These are phyloP conservation scores for Leccinellum luteum DNA, from an alignment of 768 basidiomycete genomes.

Conservation along the genomic window DNA sequence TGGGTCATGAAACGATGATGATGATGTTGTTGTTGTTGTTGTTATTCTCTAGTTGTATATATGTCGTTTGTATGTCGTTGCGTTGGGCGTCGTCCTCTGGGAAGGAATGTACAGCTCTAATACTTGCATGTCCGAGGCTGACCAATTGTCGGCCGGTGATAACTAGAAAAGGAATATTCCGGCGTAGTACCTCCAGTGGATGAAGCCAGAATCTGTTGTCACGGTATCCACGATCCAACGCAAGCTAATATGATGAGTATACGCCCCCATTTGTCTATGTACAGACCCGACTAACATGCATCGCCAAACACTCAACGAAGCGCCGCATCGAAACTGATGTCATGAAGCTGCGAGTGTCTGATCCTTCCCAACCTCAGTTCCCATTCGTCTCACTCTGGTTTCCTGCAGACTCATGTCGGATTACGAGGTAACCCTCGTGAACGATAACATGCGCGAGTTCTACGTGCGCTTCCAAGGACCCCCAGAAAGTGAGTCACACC, in stretches of 20 bases:
- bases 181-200: no score
- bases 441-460: constrained; percentile 99
- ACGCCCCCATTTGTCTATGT: constrained; percentile 19
- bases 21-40: constrained; percentile 1
- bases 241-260: constrained; percentile 60
- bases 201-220: no score
- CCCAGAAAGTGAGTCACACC: constrained; percentile 71
- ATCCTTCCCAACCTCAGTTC: background rate
- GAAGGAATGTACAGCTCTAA: constrained; percentile 10
- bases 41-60: constrained; percentile 16
- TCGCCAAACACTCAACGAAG: constrained; percentile 67
- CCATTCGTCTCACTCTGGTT: constrained; percentile 9
- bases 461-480: constrained; percentile 96
- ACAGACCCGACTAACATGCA: constrained; percentile 27
- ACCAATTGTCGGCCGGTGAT: constrained; percentile 3
- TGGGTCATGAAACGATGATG: constrained; percentile 8
- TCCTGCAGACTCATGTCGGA: constrained; percentile 88
- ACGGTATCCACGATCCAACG: constrained; percentile 9
- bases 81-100: constrained; percentile 11
- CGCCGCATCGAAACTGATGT: constrained; percentile 98
- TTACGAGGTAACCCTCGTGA: constrained; percentile 95
- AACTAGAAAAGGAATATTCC: constrained; percentile 21
- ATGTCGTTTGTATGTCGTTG: constrained; percentile 22
- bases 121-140: background rate
- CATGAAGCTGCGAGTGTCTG: constrained; percentile 83